A percentile compares a stretch with the other conserved stretches of the same genome.
phyloP scores from a whole-genome alignment of 495 filamentous ascomycete species.

The Penicillium bovifimosum region DNA sequence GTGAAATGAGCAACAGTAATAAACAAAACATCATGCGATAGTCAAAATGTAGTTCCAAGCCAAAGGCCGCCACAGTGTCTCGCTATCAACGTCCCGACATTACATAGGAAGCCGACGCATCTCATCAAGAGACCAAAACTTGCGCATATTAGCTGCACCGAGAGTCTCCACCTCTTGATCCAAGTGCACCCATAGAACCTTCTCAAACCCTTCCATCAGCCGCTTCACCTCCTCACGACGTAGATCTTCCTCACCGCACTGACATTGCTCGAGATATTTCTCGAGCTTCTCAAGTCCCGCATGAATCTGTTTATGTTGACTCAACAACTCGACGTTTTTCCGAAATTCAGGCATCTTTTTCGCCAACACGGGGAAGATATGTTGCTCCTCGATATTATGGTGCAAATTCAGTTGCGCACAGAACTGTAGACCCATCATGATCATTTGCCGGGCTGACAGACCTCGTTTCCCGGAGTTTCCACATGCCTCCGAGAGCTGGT shows the following conservation, averaged over 20 bases:
- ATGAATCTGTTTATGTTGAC: conserved; percentile 82
- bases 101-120: conserved; percentile 68
- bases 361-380: conserved; percentile 76
- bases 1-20: too few relatives aligned
- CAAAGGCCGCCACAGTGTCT: too few relatives aligned
- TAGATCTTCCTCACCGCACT: conserved; percentile 60
- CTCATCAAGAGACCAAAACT: conserved; percentile 74
- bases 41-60: background rate
- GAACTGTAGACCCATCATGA: conserved; percentile 60
- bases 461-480: conserved; percentile 46
- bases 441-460: conserved; percentile 59
- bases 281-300: conserved; percentile 68
- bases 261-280: conserved; percentile 61
- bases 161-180: conserved; percentile 67
- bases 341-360: conserved; percentile 76
- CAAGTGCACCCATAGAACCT: conserved; percentile 66
- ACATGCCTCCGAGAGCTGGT: conserved; percentile 58
- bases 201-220: conserved; percentile 63
- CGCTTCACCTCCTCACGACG: conserved; percentile 60
- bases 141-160: conserved; percentile 80
- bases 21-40: too few relatives aligned
- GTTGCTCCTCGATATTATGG: conserved; percentile 78
- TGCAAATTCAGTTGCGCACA: conserved; percentile 64
- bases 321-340: conserved; percentile 57
- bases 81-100: background rate